Evolutionary conservation across 2,329 filamentous ascomycete genomes (phyloP), one percentile per base, ranked within the genome.

Genomic region (Trichophyton equinum): DNA sequence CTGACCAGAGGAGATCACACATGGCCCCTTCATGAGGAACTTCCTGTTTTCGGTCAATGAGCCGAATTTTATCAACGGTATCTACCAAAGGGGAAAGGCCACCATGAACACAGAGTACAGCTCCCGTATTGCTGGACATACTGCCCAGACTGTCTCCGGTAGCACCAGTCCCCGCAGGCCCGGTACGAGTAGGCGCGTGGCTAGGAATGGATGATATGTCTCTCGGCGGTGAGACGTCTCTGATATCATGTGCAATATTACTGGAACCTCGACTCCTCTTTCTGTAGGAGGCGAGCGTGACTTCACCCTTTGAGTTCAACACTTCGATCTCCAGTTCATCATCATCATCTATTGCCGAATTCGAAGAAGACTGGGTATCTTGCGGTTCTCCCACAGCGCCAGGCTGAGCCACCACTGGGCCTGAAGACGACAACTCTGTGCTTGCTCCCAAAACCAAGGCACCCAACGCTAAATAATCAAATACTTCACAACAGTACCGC

Each of bases 401-500:
- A 59, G 80, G 67, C 64, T 75, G 67, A 59, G 71, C 66, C 63
- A 79, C 74, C 62, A 75, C 74, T 33, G 77, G 74, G 6, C 74
- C 75, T 74, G 79, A 86, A 77, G 74, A 88, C 79, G 77, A 77
- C 40, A 87, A 77, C 25, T 82, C 80, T 5, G 83, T 83, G 49
- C 82, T 81, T 27, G 94, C 91, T 65, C 94, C 94, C n/a, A 96
- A 83, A 97, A 99, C 97, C 66, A 99, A 92, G 64, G 97, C 95
- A 68, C 89, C 95, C 63, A 99, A 79, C 7, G 92, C 96, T 65
- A 99, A 81, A 75, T 95, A 99, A 77, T 99, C 94, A 76, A 99
- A 99, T 91, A 99, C 96, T 77, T 99, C 94, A 67, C 94, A 99
- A 73, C 99, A 99, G 75, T 97, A 94, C 75, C 99, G 94, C 94